Percentiles rank a stretch among this genome's conserved stretches.
These are phyloP conservation scores for Arthromyces matolae DNA, from an alignment of 768 basidiomycete species.

Conservation along the genomic window DNA sequence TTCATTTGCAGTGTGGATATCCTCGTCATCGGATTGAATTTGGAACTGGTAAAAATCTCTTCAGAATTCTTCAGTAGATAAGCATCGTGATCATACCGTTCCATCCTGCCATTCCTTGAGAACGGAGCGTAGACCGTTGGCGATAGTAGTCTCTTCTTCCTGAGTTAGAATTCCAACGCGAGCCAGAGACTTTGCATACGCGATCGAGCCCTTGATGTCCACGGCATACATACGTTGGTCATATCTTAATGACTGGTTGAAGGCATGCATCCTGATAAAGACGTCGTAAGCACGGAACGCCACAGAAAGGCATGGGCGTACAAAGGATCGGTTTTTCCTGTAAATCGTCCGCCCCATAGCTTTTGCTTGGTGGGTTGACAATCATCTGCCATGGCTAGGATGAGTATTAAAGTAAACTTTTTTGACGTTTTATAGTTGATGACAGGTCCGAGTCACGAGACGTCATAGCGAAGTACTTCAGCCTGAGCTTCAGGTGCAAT, in stretches of 20 bases:
- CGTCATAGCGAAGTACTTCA: no score
- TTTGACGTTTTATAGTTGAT: no score
- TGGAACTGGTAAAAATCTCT: slow-evolving; percentile 51
- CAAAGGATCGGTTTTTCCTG: slow-evolving; percentile 86
- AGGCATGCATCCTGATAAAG: slow-evolving; percentile 82
- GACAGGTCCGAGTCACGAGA: slow-evolving; percentile 1
- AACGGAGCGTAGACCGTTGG: slow-evolving; percentile 70
- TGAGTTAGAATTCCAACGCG: slow-evolving; percentile 76
- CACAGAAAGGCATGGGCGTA: slow-evolving; percentile 30
- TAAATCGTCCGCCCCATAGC: slow-evolving; percentile 87
- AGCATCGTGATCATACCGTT: slow-evolving; percentile 61
- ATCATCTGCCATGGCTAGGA: no score
- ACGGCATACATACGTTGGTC: slow-evolving; percentile 92
- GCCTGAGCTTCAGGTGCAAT: no score
- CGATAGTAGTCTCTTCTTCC: slow-evolving; percentile 71
- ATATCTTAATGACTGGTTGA: slow-evolving; percentile 94
- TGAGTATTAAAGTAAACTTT: no score
- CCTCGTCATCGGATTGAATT: slow-evolving; percentile 86
- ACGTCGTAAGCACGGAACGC: slow-evolving; percentile 5
- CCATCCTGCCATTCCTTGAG: slow-evolving; percentile 83
- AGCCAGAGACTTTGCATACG: slow-evolving; percentile 86
- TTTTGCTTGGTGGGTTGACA: slow-evolving; percentile 58
- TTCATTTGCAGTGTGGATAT: slow-evolving; percentile 99
- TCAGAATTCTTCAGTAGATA: slow-evolving; percentile 1
- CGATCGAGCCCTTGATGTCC: slow-evolving; percentile 92